Base-by-base conservation (phyloP, 108 stramenopile genomes). In the Skeletonema potamos region DNA sequence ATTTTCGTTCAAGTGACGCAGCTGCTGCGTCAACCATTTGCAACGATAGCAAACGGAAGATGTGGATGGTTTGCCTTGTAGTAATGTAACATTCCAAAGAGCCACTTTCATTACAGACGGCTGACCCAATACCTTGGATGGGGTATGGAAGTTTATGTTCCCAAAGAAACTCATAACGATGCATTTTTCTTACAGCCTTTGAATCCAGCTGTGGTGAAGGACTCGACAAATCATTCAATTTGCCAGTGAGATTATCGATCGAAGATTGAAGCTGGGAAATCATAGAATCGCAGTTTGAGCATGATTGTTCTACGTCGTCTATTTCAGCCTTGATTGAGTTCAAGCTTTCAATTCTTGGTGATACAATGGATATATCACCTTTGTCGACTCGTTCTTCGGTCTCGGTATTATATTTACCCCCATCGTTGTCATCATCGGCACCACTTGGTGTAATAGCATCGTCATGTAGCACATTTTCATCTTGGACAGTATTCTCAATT, bases 141-240 rank as follows among this genome's bases (percentile, higher is more conserved):
- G 76, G 76, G 54, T 77, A 77, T 3, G 76, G 69, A n/a, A 77
- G 57, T 27, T 55, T 62, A 34, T 70, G 20, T 51, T 77, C 68
- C 26, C 69, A 60, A 5, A 65, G 32, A 26, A 65, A 33, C 22
- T 70, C 56, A 66, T 70, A 77, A 27, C 69, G 68, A 27, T 77
- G 76, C 57, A 77, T 27, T 60, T 70, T 70, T 57, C 68, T 77
- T 27, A 68, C 20, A 1, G 20, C 11, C 17, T 32, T 27, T 29
- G 65, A 17, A 65, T 43, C 57, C 17, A 20, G 12, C 10, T 1
- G 39, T 1, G 39, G 58, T 29, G 36, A 17, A 26, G 58, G 29
- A n/a, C 13, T 6, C 4, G 18, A 0, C 22, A 18, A 33, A 30
- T 54, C 46, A 9, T 51, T 56, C 27, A 62, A 28, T 37, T 61